Conservation (phyloP, 345 rosid genomes). For the Gossypium raimondii region DNA sequence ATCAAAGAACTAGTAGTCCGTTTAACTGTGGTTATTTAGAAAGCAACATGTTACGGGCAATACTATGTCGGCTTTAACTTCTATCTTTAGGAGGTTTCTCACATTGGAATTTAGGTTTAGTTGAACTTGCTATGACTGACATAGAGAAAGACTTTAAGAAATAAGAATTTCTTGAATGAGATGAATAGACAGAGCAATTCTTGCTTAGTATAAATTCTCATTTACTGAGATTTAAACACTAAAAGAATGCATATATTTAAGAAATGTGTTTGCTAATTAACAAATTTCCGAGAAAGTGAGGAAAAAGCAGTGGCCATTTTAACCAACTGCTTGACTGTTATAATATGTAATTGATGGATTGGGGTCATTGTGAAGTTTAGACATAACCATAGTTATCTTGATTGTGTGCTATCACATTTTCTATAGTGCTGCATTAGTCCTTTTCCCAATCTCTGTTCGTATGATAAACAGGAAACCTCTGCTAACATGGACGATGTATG, state of each 20-base stretch:
- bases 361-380: background rate
- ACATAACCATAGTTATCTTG: background rate
- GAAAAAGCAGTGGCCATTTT: background rate
- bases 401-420: background rate
- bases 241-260: background rate
- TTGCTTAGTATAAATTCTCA: background rate
- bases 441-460: background rate
- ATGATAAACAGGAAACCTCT: background rate
- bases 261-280: background rate
- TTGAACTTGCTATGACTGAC: background rate
- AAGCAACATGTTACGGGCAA: background rate
- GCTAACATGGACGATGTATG: background rate
- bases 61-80: background rate
- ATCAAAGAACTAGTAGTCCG: background rate
- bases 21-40: background rate
- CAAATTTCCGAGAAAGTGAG: background rate
- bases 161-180: background rate
- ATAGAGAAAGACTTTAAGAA: background rate
- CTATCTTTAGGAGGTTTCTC: constrained; percentile 3
- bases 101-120: background rate
- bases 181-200: background rate
- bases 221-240: background rate
- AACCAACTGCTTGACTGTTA: background rate
- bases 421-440: background rate
- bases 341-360: background rate